Conservation (phyloP, 2,329 filamentous ascomycete genomes). For the Colletotrichum liaoningense region DNA sequence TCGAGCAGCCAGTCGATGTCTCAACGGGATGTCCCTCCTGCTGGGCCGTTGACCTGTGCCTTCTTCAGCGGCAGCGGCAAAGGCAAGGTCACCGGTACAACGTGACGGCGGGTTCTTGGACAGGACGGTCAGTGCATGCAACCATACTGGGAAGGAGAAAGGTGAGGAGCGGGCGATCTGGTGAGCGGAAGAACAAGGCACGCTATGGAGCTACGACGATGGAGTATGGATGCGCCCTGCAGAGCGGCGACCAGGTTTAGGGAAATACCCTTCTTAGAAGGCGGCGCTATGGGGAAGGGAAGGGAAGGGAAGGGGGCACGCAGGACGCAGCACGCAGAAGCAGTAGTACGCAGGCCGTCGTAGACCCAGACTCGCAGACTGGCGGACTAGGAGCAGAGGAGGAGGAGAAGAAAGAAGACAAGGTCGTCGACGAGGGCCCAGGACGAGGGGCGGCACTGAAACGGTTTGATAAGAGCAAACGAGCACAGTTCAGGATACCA, state of each 20-base stretch:
- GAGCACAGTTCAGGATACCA: conserved; percentile 22
- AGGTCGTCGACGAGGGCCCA: conserved; percentile 14
- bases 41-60: conserved; percentile 47
- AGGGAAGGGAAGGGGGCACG: conserved; percentile 26
- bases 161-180: conserved; percentile 50
- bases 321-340: background rate
- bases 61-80: conserved; percentile 44
- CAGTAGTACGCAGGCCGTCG: background rate
- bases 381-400: background rate
- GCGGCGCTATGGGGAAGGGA: conserved; percentile 35
- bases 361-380: background rate
- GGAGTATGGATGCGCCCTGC: conserved; percentile 37
- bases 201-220: conserved; percentile 38
- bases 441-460: conserved; percentile 32
- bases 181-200: conserved; percentile 40
- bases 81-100: conserved; percentile 29
- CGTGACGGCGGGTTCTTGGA: conserved; percentile 27
- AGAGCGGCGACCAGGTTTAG: conserved; percentile 33
- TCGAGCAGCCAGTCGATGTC: conserved; percentile 11
- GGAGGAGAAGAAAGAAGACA: conserved; percentile 15
- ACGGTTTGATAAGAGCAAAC: conserved; percentile 36
- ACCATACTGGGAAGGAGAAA: conserved; percentile 63
- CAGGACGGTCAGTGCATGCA: conserved; percentile 51
- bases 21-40: conserved; percentile 32
- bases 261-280: conserved; percentile 36